These are phyloP conservation scores for Senna tora DNA, from an alignment of 306 rosid genomes.

Conservation along the genomic window DNA sequence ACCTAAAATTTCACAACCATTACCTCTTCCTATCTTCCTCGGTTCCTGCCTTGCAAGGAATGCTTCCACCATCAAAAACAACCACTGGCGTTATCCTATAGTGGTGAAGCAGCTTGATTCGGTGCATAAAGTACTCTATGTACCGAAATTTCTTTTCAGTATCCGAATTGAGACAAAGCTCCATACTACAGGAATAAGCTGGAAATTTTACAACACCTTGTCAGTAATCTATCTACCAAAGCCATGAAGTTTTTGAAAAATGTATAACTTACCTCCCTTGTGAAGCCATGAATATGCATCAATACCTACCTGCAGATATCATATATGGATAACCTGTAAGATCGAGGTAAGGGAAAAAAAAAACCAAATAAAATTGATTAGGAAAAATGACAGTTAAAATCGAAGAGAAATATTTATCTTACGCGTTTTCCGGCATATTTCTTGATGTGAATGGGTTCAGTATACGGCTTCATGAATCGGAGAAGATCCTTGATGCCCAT, in stretches of 20 bases:
- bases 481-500: constrained; percentile 99
- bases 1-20: background rate
- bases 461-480: constrained; percentile 85
- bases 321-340: constrained; percentile 6
- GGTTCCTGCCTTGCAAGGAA: constrained; percentile 55
- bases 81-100: constrained; percentile 55
- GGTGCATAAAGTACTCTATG: constrained; percentile 75
- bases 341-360: background rate
- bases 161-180: constrained; percentile 72
- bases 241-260: background rate
- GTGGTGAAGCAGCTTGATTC: constrained; percentile 50
- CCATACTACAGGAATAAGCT: constrained; percentile 98
- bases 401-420: constrained; percentile 22
- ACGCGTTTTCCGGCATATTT: constrained; percentile 86
- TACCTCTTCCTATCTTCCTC: constrained; percentile 51
- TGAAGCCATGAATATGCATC: constrained; percentile 99
- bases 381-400: constrained; percentile 33
- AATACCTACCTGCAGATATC: constrained; percentile 80
- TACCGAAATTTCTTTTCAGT: constrained; percentile 67
- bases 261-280: constrained; percentile 67
- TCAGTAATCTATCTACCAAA: constrained; percentile 16
- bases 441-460: constrained; percentile 65
- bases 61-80: constrained; percentile 55
- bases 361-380: background rate
- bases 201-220: constrained; percentile 33